These are phyloP conservation scores for Monosporascus sp. DNA, from an alignment of 2,329 filamentous ascomycete species.

Conservation along the genomic window DNA sequence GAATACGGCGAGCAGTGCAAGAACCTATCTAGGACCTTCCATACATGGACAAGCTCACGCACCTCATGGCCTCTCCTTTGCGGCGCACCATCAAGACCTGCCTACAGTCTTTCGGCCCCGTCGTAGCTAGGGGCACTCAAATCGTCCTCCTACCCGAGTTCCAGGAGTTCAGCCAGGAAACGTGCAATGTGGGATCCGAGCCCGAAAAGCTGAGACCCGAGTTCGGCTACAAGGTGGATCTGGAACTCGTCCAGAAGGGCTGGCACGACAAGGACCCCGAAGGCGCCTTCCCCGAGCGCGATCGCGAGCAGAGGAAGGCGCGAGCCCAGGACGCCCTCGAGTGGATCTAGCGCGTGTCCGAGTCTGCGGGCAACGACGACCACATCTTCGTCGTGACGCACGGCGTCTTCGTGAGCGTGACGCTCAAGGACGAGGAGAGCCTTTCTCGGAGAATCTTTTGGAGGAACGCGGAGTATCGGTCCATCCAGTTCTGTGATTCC, in stretches of 20 bases:
- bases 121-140: slow-evolving; percentile 33
- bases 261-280: slow-evolving; percentile 61
- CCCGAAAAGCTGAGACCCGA: slow-evolving; percentile 48
- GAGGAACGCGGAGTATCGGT: too few species aligned
- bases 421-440: too few species aligned
- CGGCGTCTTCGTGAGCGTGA: slow-evolving; percentile 56
- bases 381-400: slow-evolving; percentile 73
- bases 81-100: slow-evolving; percentile 73
- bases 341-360: slow-evolving; percentile 43
- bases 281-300: slow-evolving; percentile 34
- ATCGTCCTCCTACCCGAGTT: slow-evolving; percentile 64
- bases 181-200: slow-evolving; percentile 66
- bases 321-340: slow-evolving; percentile 54
- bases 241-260: slow-evolving; percentile 50
- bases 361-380: slow-evolving; percentile 35
- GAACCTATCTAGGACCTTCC: slow-evolving; percentile 55
- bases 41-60: slow-evolving; percentile 53
- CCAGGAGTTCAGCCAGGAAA: slow-evolving; percentile 67
- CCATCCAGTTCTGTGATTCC: too few species aligned
- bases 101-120: slow-evolving; percentile 57
- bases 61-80: slow-evolving; percentile 70
- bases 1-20: slow-evolving; percentile 65
- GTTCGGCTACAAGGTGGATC: slow-evolving; percentile 55
- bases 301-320: slow-evolving; percentile 45
- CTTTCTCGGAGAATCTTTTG: too few species aligned